phyloP scores from a whole-genome alignment of 495 filamentous ascomycete genomes.

The Bacidia rubella region DNA sequence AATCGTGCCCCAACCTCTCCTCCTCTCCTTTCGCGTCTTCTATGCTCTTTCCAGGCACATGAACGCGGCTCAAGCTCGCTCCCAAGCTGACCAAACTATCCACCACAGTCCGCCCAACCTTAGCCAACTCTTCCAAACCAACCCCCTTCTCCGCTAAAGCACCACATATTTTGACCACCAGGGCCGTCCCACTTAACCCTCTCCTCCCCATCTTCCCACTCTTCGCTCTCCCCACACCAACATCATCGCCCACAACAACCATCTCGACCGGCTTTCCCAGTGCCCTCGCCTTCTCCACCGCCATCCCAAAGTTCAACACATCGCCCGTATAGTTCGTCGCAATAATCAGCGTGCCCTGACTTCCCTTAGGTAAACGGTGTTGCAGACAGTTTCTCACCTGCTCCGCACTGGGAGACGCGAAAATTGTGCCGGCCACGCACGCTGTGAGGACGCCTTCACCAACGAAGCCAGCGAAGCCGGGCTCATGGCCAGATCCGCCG shows the following conservation, averaged over 20 bases:
- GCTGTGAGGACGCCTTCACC: conserved; percentile 68
- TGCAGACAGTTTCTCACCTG: conserved; percentile 71
- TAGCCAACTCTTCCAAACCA: conserved; percentile 51
- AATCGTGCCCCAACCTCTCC: conserved; percentile 33
- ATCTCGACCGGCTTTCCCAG: conserved; percentile 72
- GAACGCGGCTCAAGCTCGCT: conserved; percentile 74
- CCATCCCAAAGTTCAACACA: conserved; percentile 90
- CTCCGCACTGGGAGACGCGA: conserved; percentile 75
- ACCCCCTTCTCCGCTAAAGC: conserved; percentile 67
- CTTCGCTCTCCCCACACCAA: conserved; percentile 70
- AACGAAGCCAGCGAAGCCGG: conserved; percentile 64
- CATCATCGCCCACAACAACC: conserved; percentile 92
- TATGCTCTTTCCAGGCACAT: conserved; percentile 65
- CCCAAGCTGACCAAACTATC: conserved; percentile 77
- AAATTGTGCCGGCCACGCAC: conserved; percentile 84
- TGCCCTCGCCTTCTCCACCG: conserved; percentile 80
- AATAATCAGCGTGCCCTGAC: conserved; percentile 57
- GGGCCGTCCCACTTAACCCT: conserved; percentile 80
- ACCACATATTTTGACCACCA: conserved; percentile 80
- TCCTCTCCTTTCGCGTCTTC: conserved; percentile 40
- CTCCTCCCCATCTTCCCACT: conserved; percentile 84
- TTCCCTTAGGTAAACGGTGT: conserved; percentile 49
- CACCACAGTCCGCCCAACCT: conserved; percentile 56
- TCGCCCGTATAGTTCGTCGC: conserved; percentile 63
- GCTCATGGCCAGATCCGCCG: conserved; percentile 88